These are phyloP conservation scores for Epichloe scottii DNA, from an alignment of 2,329 filamentous ascomycete species.

Conservation along the genomic window DNA sequence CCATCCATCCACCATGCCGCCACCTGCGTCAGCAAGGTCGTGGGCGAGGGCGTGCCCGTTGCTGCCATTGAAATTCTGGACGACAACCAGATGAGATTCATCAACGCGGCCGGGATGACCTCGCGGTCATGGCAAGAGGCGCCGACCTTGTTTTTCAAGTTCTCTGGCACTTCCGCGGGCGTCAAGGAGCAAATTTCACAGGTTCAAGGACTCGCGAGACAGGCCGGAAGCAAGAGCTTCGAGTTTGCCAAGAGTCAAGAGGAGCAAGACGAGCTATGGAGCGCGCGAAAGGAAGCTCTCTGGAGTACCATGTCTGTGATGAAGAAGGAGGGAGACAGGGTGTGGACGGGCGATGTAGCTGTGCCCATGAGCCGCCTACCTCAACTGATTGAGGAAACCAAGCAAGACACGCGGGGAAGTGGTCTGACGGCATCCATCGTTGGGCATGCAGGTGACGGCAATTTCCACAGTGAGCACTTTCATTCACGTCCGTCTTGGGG, in stretches of 20 bases:
- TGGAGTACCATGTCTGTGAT: slow-evolving; percentile 65
- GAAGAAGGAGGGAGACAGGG: slow-evolving; percentile 51
- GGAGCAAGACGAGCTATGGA: slow-evolving; percentile 71
- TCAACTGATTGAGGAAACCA: slow-evolving; percentile 64
- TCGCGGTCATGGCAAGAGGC: slow-evolving; percentile 55
- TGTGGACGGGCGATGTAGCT: slow-evolving; percentile 81
- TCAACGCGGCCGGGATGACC: slow-evolving; percentile 55
- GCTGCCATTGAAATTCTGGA: slow-evolving; percentile 90
- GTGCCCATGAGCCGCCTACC: slow-evolving; percentile 66
- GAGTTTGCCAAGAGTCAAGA: slow-evolving; percentile 60
- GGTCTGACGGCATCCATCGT: slow-evolving; percentile 42
- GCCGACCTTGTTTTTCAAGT: slow-evolving; percentile 78
- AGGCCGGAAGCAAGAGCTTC: slow-evolving; percentile 53
- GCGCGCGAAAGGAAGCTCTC: slow-evolving; percentile 69
- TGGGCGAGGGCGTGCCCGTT: slow-evolving; percentile 68
- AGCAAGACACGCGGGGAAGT: slow-evolving; percentile 29
- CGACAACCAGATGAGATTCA: slow-evolving; percentile 72
- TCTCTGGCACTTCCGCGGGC: slow-evolving; percentile 53
- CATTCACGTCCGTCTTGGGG: not conserved
- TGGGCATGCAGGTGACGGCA: slow-evolving; percentile 65
- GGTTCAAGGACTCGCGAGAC: slow-evolving; percentile 50
- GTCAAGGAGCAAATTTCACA: slow-evolving; percentile 69
- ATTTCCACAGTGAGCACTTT: slow-evolving; percentile 50
- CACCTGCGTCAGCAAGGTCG: slow-evolving; percentile 67
- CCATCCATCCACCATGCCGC: slow-evolving; percentile 55